Evolutionary conservation across 2,329 filamentous ascomycete genomes (phyloP).

Genomic region (Penicillium sclerotiorum): DNA sequence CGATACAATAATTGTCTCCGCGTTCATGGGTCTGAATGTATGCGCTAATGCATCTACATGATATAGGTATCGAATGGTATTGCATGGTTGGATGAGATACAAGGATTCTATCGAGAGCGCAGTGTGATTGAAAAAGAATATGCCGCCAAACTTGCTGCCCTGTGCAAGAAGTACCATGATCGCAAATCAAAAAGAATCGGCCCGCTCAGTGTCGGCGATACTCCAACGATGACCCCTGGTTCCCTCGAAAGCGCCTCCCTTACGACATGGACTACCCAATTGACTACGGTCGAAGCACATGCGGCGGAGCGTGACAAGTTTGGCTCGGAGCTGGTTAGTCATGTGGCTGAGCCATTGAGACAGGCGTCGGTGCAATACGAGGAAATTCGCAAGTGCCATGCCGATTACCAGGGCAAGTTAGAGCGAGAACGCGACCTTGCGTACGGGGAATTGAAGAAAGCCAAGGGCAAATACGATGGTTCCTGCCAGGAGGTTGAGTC

Average conservation of each 20-base stretch:
- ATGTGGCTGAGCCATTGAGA: slow-evolving; percentile 86
- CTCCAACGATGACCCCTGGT: slow-evolving; percentile 87
- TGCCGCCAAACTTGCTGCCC: slow-evolving; percentile 77
- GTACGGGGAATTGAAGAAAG: slow-evolving; percentile 84
- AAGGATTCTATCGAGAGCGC: slow-evolving; percentile 95
- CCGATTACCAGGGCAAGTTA: slow-evolving; percentile 83
- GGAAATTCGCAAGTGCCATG: slow-evolving; percentile 87
- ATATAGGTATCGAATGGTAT: slow-evolving; percentile 76
- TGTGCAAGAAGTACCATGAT: slow-evolving; percentile 96
- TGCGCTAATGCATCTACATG: slow-evolving; percentile 23
- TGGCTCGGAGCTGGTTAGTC: slow-evolving; percentile 72
- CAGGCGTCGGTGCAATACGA: slow-evolving; percentile 75
- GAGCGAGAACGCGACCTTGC: slow-evolving; percentile 85
- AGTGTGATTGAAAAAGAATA: slow-evolving; percentile 97
- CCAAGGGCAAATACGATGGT: slow-evolving; percentile 89
- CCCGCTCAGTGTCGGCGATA: slow-evolving; percentile 88
- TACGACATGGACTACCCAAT: slow-evolving; percentile 94
- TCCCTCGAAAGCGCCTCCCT: slow-evolving; percentile 95
- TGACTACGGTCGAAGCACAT: slow-evolving; percentile 83
- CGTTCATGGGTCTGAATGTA: too few species aligned
- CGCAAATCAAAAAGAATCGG: slow-evolving; percentile 92
- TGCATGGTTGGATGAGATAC: slow-evolving; percentile 92
- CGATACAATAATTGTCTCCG: too few species aligned
- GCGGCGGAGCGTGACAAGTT: slow-evolving; percentile 89
- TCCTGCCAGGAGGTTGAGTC: slow-evolving; percentile 94